phyloP scores from a whole-genome alignment of 805 yeast species.

The Teunomyces pallodes region DNA sequence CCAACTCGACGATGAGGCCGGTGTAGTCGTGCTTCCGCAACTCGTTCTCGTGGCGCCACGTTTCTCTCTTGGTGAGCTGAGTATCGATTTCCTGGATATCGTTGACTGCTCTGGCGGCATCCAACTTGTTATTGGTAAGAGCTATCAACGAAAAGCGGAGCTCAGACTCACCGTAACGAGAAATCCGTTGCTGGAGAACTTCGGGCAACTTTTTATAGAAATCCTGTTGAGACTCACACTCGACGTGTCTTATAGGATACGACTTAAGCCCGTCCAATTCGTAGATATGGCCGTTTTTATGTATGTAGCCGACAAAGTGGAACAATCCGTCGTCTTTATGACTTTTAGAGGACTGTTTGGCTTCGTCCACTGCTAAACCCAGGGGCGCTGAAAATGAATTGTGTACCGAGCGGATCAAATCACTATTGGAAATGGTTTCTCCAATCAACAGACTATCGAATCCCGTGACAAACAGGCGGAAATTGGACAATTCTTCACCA shows the following conservation, averaged over 20 bases:
- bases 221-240: conserved; percentile 39
- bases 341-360: conserved; percentile 16
- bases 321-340: conserved; percentile 47
- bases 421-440: conserved; percentile 59
- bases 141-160: conserved; percentile 57
- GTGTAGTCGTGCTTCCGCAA: conserved; percentile 54
- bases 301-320: conserved; percentile 59
- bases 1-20: conserved; percentile 47
- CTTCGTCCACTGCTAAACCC: conserved; percentile 47
- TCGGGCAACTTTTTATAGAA: conserved; percentile 41
- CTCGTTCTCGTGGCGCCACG: conserved; percentile 54
- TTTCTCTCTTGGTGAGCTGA: conserved; percentile 48
- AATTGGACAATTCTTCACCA: conserved; percentile 48
- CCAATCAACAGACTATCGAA: conserved; percentile 60
- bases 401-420: conserved; percentile 52
- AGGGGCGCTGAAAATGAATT: conserved; percentile 66
- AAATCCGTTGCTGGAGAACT: conserved; percentile 47
- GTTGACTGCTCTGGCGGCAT: conserved; percentile 31
- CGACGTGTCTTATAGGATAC: conserved; percentile 51
- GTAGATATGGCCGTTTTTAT: conserved; percentile 43
- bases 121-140: conserved; percentile 49
- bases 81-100: conserved; percentile 35
- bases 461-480: conserved; percentile 47
- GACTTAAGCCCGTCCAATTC: conserved; percentile 63
- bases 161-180: conserved; percentile 45